Evolutionary conservation across 108 stramenopile species (phyloP), one percentile per base, ranked within the genome.

Genomic region (Bacterosira constricta): DNA sequence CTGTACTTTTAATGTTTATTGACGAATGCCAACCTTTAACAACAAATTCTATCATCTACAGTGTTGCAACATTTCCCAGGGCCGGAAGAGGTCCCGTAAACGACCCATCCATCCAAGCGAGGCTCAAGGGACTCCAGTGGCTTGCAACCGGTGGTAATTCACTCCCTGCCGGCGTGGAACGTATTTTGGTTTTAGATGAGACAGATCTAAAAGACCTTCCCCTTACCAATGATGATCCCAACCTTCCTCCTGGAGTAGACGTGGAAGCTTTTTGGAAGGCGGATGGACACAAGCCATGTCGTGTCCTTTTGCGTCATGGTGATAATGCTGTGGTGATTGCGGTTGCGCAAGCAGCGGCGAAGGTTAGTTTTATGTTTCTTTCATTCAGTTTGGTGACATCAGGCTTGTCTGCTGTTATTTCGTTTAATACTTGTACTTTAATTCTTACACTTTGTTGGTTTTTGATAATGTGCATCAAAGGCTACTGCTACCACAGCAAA

Each of bases 141-240:
- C 58, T 95, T 15, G 81, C 91, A 36, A 84, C 87, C n/a, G 71
- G 87, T 15, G 94, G 94, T 6, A 73, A 62, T 30, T 67, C 67
- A 15, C 74, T 95, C 4, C 90, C 89, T 0, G 75, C 87, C 0
- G 84, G 79, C 26, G 94, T 95, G 30, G 94, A 95, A 76, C 72
- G 91, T 7, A 81, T 95, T 56, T 65, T 95, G 21, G 94, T 95
- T 9, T 80, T 95, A 84, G 94, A 95, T 78, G 94, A 91, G 1
- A 95, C 91, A 15, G 94, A 95, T 61, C 51, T 95, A 23, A 60
- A 80, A 37, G 86, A 90, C 36, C 77, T 95, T 4, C 94, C 94
- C 2, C 25, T 92, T 20, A 63, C 70, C 11, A 91, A 91, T 56
- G 81, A 89, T 35, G 79, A 88, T 63, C 77, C 83, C 1, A 87